Conservation (phyloP, 1,284 basidiomycete genomes). For the Puccinia brachypodii region DNA sequence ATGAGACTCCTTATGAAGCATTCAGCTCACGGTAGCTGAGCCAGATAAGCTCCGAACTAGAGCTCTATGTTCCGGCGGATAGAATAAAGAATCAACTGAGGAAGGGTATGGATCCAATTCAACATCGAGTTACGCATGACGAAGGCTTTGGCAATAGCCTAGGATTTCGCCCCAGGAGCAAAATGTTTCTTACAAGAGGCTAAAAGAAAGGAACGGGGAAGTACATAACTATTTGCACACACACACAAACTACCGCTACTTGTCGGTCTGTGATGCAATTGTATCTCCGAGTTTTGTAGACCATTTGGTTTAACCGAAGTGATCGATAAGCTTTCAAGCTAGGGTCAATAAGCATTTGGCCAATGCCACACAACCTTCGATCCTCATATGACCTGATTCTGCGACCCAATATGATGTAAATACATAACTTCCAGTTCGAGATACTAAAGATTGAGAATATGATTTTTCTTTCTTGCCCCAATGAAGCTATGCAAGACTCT, state of each 20-base stretch:
- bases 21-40: background rate
- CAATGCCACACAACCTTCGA: background rate
- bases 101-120: background rate
- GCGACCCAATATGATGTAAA: background rate
- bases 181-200: background rate
- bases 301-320: background rate
- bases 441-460: too few species aligned
- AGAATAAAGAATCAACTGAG: background rate
- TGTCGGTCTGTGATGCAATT: background rate
- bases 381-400: background rate
- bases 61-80: background rate
- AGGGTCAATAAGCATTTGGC: background rate
- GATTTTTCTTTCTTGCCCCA: too few species aligned
- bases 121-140: background rate
- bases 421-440: too few species aligned
- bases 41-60: background rate
- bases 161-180: background rate
- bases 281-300: background rate
- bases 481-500: too few species aligned
- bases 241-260: conserved; percentile 4
- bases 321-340: conserved; percentile 4
- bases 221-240: background rate
- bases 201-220: background rate
- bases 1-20: background rate
- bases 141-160: background rate